A percentile compares a stretch with the other conserved stretches of the same genome.
Conservation (phyloP, 768 basidiomycete genomes). For the Phallus indusiatus region DNA sequence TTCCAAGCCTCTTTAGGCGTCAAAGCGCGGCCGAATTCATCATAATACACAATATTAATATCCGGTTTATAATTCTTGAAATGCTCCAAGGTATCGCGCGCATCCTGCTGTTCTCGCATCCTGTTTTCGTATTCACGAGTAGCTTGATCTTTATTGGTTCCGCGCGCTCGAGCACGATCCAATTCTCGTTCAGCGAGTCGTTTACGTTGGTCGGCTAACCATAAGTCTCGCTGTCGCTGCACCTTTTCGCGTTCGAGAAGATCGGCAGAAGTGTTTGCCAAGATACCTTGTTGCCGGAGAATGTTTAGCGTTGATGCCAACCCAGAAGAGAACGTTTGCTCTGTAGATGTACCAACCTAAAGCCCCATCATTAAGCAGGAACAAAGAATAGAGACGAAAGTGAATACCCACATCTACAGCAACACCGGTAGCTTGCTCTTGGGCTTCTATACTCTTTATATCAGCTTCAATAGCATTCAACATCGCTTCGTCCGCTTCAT, state of each 20-base stretch:
- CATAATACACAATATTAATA: conserved; percentile 91
- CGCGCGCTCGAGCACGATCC: conserved; percentile 67
- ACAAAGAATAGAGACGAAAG: not conserved
- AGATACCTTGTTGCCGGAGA: conserved; percentile 84
- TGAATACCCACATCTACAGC: conserved; percentile 18
- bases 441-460: conserved; percentile 53
- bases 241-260: conserved; percentile 67
- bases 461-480: conserved; percentile 68
- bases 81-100: conserved; percentile 65
- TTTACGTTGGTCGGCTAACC: conserved; percentile 80
- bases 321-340: conserved; percentile 74
- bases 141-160: conserved; percentile 83
- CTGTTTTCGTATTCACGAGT: conserved; percentile 93
- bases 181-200: conserved; percentile 70
- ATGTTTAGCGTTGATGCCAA: conserved; percentile 85
- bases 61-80: conserved; percentile 97
- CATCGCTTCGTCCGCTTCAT: conserved; percentile 53
- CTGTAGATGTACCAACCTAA: conserved; percentile 56
- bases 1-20: conserved; percentile 99
- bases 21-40: conserved; percentile 84
- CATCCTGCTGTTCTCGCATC: conserved; percentile 83
- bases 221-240: conserved; percentile 78
- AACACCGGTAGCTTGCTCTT: conserved; percentile 32
- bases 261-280: conserved; percentile 56
- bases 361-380: not conserved